Conservation (phyloP, 2,329 filamentous ascomycete genomes). For the Drechslerella coelobrocha region DNA sequence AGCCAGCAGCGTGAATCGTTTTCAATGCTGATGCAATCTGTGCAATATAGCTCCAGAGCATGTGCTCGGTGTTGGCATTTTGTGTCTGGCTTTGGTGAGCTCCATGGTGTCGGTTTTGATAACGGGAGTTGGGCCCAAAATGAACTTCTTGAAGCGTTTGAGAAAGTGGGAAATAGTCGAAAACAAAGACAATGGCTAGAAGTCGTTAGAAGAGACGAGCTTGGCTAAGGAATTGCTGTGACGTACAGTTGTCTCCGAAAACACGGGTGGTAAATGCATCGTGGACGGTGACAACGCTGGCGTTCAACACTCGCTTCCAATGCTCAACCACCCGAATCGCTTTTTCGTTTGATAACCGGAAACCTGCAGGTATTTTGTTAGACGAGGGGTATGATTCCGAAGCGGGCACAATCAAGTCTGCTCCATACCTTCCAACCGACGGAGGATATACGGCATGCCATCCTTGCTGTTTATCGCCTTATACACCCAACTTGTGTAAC, state of each 20-base stretch:
- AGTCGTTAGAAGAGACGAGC: conserved; percentile 5
- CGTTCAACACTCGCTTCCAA: conserved; percentile 85
- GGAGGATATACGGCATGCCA: conserved; percentile 83
- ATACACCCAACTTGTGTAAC: conserved; percentile 91
- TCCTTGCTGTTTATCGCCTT: conserved; percentile 90
- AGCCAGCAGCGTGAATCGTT: conserved; percentile 77
- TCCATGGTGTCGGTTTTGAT: conserved; percentile 44
- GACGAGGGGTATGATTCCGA: background rate
- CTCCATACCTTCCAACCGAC: conserved; percentile 75
- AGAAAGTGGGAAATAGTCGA: conserved; percentile 88
- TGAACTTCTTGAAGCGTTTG: conserved; percentile 89
- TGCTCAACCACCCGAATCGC: conserved; percentile 84
- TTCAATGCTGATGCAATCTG: conserved; percentile 89
- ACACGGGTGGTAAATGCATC: conserved; percentile 92
- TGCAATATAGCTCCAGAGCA: conserved; percentile 89
- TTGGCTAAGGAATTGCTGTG: background rate
- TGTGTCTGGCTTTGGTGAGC: conserved; percentile 59
- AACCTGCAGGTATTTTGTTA: conserved; percentile 63
- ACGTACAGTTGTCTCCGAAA: conserved; percentile 81
- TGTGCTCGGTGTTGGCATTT: conserved; percentile 69
- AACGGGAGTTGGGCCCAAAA: conserved; percentile 60
- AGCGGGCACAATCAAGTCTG: conserved; percentile 14
- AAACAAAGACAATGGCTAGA: conserved; percentile 80
- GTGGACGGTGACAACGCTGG: conserved; percentile 81
- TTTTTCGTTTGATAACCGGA: conserved; percentile 84